Evolutionary conservation across 495 filamentous ascomycete species (phyloP).

Genomic region (Penicillium nucicola): DNA sequence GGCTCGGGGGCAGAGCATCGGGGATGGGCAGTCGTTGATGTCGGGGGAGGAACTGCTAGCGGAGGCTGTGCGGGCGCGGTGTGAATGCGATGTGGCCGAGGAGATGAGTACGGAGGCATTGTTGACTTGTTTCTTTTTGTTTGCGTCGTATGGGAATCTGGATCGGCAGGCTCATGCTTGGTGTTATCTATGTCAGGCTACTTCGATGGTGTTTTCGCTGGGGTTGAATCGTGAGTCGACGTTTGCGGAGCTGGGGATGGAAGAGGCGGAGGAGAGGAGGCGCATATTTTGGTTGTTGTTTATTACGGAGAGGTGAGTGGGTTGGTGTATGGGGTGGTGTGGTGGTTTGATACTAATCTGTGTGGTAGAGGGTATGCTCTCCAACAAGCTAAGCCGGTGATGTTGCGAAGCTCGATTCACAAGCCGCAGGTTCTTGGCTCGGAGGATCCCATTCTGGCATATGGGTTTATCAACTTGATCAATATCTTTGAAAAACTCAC

Average conservation of each 20-base stretch:
- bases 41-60: slow-evolving; percentile 58
- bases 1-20: slow-evolving; percentile 46
- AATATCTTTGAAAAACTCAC: slow-evolving; percentile 49
- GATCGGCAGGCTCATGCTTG: slow-evolving; percentile 52
- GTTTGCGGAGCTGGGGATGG: slow-evolving; percentile 39
- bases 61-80: slow-evolving; percentile 72
- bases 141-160: slow-evolving; percentile 70
- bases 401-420: slow-evolving; percentile 48
- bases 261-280: slow-evolving; percentile 51
- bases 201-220: slow-evolving; percentile 55
- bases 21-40: slow-evolving; percentile 45
- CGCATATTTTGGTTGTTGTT: slow-evolving; percentile 65
- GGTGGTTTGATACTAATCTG: not conserved
- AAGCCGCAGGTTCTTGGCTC: slow-evolving; percentile 45
- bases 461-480: slow-evolving; percentile 54
- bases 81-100: slow-evolving; percentile 71
- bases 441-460: slow-evolving; percentile 43
- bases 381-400: slow-evolving; percentile 54
- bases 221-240: slow-evolving; percentile 56
- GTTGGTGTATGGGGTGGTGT: not conserved
- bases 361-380: slow-evolving; percentile 40
- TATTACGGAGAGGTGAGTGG: slow-evolving; percentile 53
- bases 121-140: slow-evolving; percentile 78
- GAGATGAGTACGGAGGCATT: slow-evolving; percentile 57
- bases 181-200: slow-evolving; percentile 63